These are phyloP conservation scores for Apiospora malaysiana DNA, from an alignment of 2,329 filamentous ascomycete genomes.

Conservation along the genomic window DNA sequence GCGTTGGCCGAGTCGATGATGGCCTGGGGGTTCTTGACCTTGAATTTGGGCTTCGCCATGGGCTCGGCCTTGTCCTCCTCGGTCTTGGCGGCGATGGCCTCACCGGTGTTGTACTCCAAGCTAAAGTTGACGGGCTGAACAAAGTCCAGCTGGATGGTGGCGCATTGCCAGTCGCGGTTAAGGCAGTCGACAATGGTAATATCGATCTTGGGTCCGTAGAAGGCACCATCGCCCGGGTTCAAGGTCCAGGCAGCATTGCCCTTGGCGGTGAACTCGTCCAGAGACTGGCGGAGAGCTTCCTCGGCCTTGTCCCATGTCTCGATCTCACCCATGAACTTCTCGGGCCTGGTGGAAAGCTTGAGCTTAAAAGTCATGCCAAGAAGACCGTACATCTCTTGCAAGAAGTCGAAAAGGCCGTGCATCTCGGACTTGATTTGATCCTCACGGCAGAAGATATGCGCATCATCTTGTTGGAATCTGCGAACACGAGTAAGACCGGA, in stretches of 20 bases:
- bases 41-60: constrained; percentile 37
- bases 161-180: constrained; percentile 84
- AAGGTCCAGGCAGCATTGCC: constrained; percentile 78
- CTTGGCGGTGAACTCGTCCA: constrained; percentile 74
- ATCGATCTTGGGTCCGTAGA: constrained; percentile 98
- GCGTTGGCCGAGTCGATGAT: constrained; percentile 37
- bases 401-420: constrained; percentile 71
- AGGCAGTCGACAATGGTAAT: constrained; percentile 92
- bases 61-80: constrained; percentile 42
- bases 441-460: constrained; percentile 83
- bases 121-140: constrained; percentile 86
- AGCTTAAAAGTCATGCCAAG: constrained; percentile 92
- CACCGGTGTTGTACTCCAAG: constrained; percentile 82
- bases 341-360: constrained; percentile 88
- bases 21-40: constrained; percentile 41
- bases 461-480: constrained; percentile 89
- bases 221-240: constrained; percentile 94
- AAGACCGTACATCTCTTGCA: constrained; percentile 74
- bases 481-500: constrained; percentile 84
- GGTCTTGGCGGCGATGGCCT: constrained; percentile 53
- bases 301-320: constrained; percentile 92
- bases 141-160: constrained; percentile 94
- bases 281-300: constrained; percentile 75
- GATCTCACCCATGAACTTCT: constrained; percentile 86
- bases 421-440: constrained; percentile 68